phyloP scores from a whole-genome alignment of 805 yeast species.

The Grigorovia humatica region DNA sequence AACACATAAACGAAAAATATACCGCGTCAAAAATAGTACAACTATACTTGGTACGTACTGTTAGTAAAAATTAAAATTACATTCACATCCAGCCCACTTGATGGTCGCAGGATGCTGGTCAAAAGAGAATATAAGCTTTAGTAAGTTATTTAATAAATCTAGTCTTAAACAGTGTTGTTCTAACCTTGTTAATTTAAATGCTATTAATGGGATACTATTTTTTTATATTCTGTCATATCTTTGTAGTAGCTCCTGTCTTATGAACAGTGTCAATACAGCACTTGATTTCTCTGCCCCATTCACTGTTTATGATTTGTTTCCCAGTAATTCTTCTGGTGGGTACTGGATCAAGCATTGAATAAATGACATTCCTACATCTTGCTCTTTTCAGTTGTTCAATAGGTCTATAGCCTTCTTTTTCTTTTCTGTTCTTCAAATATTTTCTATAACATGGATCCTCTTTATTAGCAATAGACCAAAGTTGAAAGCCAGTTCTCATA shows the following conservation, averaged over 20 bases:
- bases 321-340: conserved; percentile 83
- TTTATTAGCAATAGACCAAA: conserved; percentile 76
- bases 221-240: neutral
- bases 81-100: neutral
- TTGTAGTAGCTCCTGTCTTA: neutral
- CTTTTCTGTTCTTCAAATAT: conserved; percentile 70
- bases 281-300: conserved; percentile 88
- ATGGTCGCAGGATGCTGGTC: neutral
- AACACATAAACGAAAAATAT: too few relatives aligned
- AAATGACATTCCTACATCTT: conserved; percentile 84
- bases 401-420: conserved; percentile 82
- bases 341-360: conserved; percentile 85
- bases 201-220: too few relatives aligned
- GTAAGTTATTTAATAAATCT: neutral
- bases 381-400: conserved; percentile 78
- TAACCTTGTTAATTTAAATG: too few relatives aligned
- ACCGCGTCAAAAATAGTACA: neutral
- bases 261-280: conserved; percentile 37
- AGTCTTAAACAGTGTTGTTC: too few relatives aligned
- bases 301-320: conserved; percentile 77
- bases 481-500: conserved; percentile 86
- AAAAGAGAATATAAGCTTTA: neutral
- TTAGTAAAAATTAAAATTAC: neutral
- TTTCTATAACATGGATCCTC: conserved; percentile 74
- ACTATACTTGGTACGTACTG: neutral